Base-by-base conservation (phyloP, 176 grass and related monocot genomes). In the Aegilops speltoides region DNA sequence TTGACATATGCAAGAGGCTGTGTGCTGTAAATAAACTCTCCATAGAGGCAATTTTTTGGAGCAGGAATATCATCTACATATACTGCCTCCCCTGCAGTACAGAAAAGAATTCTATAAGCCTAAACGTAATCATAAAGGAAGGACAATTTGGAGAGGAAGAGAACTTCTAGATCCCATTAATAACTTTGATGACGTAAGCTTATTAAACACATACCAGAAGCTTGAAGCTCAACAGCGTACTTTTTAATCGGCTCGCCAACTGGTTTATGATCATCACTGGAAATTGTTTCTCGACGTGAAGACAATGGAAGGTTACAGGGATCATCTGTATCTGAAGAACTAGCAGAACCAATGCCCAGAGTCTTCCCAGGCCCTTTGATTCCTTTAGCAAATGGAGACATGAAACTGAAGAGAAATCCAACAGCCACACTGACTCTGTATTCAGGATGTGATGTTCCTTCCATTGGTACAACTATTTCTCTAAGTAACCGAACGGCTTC, bases 21-120 rank as follows among this genome's bases (percentile, higher is more conserved):
- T 40, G 93, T 73, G 85, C 91, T 98, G 63, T 95, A 98, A 82
- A 98, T 81, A 86, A 93, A 98, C 88, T 94, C 95, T 74, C 91
- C 93, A 43, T 90, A 75, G 2, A 97, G 89, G 38, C 92, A 94
- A 62, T 97, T 87, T 89, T 89, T 95, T 62, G 95, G 95, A 66
- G 84, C 22, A 67, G 89, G 85, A 87, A 93, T 88, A 77, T 98
- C 95, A 83, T 98, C 95, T 22, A 98, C 93, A 87, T 98, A 98
- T 29, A 98, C 45, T 2, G 90, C 92, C 85, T 97, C 95, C 40
- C 92, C 95, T 97, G 75, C 71, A 85, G 20, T 13, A 73, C 5
- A 38, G 22, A 63, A 83, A 5, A 76, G 1, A 1, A 31, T 31
- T 31, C 31, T 31, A 31, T 31, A 31, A 31, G 31, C 31, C 31